A percentile compares a stretch with the other conserved stretches of the same genome.
Conservation (phyloP, 768 basidiomycete genomes). For the Chalciporus pseudorubinellus region DNA sequence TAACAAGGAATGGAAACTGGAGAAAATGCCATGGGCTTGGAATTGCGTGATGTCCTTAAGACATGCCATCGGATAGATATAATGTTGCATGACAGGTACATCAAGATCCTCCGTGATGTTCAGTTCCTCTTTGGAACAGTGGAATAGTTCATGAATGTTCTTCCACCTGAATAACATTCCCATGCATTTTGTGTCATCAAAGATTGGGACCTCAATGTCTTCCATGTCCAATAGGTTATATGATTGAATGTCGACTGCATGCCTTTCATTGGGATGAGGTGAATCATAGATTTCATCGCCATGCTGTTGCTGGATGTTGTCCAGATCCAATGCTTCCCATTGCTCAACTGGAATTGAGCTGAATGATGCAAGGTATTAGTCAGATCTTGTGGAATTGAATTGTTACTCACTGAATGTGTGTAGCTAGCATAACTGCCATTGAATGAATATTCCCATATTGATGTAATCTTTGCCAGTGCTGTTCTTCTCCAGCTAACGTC, state of each 20-base stretch:
- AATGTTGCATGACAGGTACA: not conserved
- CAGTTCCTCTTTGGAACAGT: accelerated
- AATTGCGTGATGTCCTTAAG: not conserved
- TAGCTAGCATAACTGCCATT: not conserved
- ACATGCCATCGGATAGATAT: not conserved
- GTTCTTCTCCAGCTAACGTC: not conserved
- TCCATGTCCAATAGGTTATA: not conserved
- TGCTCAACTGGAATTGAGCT: not conserved
- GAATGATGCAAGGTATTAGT: too few species aligned
- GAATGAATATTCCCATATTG: not conserved
- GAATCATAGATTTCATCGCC: too few species aligned
- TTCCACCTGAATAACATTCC: not conserved
- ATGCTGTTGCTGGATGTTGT: not conserved
- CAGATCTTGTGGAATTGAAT: too few species aligned
- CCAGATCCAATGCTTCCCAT: not conserved
- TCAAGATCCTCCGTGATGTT: not conserved
- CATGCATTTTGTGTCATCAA: not conserved
- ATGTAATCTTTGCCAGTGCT: not conserved
- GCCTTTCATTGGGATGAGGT: too few species aligned
- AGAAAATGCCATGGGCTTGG: not conserved
- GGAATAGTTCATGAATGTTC: not conserved
- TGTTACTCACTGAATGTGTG: not conserved
- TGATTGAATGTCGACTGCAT: not conserved
- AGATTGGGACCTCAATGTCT: not conserved
- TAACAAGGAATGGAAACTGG: too few species aligned